A percentile compares a stretch with the other conserved stretches of the same genome.
These are phyloP conservation scores for Cercis canadensis DNA, from an alignment of 306 rosid species.

Conservation along the genomic window DNA sequence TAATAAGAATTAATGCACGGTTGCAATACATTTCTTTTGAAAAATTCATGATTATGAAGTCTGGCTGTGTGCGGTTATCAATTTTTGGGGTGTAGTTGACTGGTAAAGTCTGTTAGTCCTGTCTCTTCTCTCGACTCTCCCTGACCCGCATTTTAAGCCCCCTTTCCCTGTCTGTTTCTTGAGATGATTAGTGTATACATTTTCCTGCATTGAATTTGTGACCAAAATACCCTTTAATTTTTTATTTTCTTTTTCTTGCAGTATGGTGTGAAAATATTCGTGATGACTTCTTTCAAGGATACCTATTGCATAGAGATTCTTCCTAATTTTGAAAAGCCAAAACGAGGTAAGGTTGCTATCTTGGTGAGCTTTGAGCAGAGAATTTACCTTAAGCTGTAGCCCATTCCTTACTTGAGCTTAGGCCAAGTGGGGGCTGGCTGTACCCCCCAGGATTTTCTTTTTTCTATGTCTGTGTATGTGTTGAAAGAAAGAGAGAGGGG, in stretches of 20 bases:
- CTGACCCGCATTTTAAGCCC: constrained; percentile 1
- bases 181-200: constrained; percentile 1
- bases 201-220: constrained; percentile 32
- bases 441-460: not conserved
- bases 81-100: not conserved
- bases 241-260: constrained; percentile 43
- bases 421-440: constrained; percentile 8
- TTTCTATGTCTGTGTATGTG: constrained; percentile 11
- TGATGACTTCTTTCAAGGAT: constrained; percentile 88
- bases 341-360: constrained; percentile 58
- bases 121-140: constrained; percentile 15
- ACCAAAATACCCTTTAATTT: constrained; percentile 28
- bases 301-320: constrained; percentile 85
- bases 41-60: constrained; percentile 1
- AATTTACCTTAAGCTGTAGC: not conserved
- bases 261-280: constrained; percentile 73
- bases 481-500: no score
- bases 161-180: constrained; percentile 6
- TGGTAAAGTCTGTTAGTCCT: constrained; percentile 8
- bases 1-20: not conserved
- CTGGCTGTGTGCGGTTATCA: not conserved
- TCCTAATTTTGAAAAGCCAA: constrained; percentile 65
- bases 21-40: not conserved
- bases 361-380: constrained; percentile 1
- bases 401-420: not conserved